A percentile compares a stretch with the other conserved stretches of the same genome.
Evolutionary conservation across 805 yeast species (phyloP).

Genomic region (Nakazawaea holstii): DNA sequence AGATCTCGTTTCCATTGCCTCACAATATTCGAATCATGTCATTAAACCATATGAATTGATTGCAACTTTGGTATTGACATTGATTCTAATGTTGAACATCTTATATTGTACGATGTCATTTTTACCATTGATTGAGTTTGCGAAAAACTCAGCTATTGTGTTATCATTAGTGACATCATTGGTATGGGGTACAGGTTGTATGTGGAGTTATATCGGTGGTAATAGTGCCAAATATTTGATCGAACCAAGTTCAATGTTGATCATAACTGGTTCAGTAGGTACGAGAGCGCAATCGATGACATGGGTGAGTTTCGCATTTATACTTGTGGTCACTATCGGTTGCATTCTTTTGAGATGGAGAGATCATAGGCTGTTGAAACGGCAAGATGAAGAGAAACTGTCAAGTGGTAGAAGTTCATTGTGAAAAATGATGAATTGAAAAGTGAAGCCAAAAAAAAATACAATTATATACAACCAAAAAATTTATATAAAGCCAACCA

Average conservation of each 20-base stretch:
- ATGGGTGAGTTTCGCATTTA: constrained; percentile 55
- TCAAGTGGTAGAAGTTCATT: not conserved
- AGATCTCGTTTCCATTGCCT: constrained; percentile 43
- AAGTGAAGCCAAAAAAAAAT: not conserved
- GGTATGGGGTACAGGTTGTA: constrained; percentile 61
- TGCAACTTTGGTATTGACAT: constrained; percentile 37
- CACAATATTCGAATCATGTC: constrained; percentile 35
- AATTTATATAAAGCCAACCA: too few relatives aligned
- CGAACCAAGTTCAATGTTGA: constrained; percentile 44
- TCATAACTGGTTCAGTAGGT: constrained; percentile 40
- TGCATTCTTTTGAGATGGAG: constrained; percentile 16
- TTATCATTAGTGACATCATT: constrained; percentile 33
- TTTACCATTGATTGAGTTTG: constrained; percentile 33
- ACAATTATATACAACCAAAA: too few relatives aligned
- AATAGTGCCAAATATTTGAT: constrained; percentile 38
- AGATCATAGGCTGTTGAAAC: not conserved
- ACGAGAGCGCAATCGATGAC: constrained; percentile 50
- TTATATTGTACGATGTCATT: constrained; percentile 42
- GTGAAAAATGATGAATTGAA: not conserved
- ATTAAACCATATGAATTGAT: constrained; percentile 53
- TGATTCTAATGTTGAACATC: constrained; percentile 34
- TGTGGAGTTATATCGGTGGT: constrained; percentile 57
- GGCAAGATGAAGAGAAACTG: not conserved
- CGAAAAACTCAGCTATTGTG: constrained; percentile 23
- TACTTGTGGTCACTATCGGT: constrained; percentile 34